A percentile compares a stretch with the other conserved stretches of the same genome.
phyloP scores from a whole-genome alignment of 306 rosid species.

The Castanea sativa region DNA sequence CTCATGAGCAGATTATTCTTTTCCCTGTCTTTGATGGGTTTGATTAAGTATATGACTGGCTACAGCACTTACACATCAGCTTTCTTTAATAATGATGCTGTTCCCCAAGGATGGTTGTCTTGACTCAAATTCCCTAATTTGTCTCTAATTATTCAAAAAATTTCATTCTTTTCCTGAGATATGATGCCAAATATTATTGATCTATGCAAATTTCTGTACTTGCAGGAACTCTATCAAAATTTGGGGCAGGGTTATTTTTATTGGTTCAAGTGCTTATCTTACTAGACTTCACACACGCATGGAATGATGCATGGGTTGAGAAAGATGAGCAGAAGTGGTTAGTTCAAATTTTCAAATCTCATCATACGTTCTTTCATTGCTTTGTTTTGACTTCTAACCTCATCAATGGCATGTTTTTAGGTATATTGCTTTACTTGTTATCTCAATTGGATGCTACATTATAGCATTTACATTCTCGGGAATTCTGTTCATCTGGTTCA shows the following conservation, averaged over 20 bases:
- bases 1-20: not conserved
- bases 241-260: constrained; percentile 92
- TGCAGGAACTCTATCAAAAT: constrained; percentile 73
- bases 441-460: constrained; percentile 81
- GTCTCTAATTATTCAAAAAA: not conserved
- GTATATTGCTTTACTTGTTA: constrained; percentile 85
- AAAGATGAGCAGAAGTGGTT: constrained; percentile 95
- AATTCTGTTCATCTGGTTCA: constrained; percentile 89
- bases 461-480: constrained; percentile 70
- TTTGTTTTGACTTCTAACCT: constrained; percentile 25
- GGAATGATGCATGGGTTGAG: constrained; percentile 98
- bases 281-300: constrained; percentile 77
- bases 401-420: constrained; percentile 41
- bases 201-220: constrained; percentile 6
- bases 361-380: not conserved
- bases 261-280: constrained; percentile 87
- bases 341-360: constrained; percentile 16
- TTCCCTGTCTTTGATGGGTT: not conserved
- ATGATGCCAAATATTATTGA: constrained; percentile 9
- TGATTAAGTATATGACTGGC: not conserved
- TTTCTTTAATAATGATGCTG: not conserved
- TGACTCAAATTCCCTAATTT: not conserved
- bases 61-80: not conserved
- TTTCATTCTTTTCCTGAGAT: not conserved
- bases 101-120: not conserved